Evolutionary conservation across 768 basidiomycete species (phyloP).

Genomic region (Psilocybe sp.): DNA sequence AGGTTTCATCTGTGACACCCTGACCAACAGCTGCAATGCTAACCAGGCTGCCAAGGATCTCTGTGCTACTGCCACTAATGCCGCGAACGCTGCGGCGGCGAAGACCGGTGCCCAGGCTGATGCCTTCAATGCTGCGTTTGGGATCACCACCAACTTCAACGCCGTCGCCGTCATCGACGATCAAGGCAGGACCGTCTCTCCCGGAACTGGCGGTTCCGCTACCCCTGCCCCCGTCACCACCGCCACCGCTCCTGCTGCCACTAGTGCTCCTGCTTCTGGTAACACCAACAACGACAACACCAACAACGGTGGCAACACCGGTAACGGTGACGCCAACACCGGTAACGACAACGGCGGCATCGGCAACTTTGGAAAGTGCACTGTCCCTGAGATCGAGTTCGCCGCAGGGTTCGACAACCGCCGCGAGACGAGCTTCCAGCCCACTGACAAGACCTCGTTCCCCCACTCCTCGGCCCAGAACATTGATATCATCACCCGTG

Average conservation of each 20-base stretch:
- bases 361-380: constrained; percentile 50
- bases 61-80: constrained; percentile 39
- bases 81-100: constrained; percentile 37
- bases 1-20: constrained; percentile 53
- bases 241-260: constrained; percentile 7
- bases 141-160: constrained; percentile 39
- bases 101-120: constrained; percentile 56
- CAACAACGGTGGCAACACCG: constrained; percentile 25
- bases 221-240: constrained; percentile 17
- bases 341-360: constrained; percentile 22
- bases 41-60: constrained; percentile 51
- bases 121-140: constrained; percentile 43
- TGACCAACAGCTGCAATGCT: constrained; percentile 51
- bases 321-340: constrained; percentile 40
- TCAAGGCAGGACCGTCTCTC: constrained; percentile 31
- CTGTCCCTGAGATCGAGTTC: constrained; percentile 58
- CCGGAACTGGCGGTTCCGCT: constrained; percentile 21
- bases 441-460: constrained; percentile 46
- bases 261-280: constrained; percentile 17
- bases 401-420: constrained; percentile 54
- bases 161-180: constrained; percentile 34
- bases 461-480: constrained; percentile 61
- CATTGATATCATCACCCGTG: constrained; percentile 55
- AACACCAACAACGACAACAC: constrained; percentile 13
- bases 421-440: constrained; percentile 58